Percentiles rank a stretch among this genome's conserved stretches.
These are phyloP conservation scores for Buddleja alternifolia DNA, from an alignment of 257 asterid genomes.

Conservation along the genomic window DNA sequence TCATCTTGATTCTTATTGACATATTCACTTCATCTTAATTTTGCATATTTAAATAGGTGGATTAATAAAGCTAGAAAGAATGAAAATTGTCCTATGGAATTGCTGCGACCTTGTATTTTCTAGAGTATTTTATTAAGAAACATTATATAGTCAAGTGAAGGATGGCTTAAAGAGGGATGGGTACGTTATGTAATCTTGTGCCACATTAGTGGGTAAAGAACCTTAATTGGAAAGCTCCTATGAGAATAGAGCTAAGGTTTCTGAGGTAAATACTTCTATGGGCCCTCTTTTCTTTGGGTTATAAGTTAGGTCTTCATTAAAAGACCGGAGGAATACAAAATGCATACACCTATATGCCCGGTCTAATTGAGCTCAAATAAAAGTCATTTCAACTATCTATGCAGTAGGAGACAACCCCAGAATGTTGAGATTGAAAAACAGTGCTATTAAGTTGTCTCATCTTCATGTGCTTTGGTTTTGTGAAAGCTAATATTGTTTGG, in stretches of 20 bases:
- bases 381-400: neutral
- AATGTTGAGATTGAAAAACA: neutral
- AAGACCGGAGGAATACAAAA: neutral
- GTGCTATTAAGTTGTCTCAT: neutral
- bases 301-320: neutral
- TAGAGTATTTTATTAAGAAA: neutral
- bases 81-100: neutral
- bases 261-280: no score
- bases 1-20: no score
- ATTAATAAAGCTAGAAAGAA: neutral
- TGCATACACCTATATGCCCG: neutral
- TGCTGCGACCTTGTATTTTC: neutral
- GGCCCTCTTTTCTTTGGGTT: neutral
- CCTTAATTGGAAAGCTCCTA: neutral
- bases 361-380: neutral
- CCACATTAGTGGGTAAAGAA: neutral
- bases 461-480: neutral
- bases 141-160: neutral
- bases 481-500: neutral
- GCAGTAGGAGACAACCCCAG: neutral
- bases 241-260: neutral
- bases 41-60: constrained; percentile 19
- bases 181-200: neutral
- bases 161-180: neutral
- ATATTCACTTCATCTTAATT: no score